Base-by-base conservation (phyloP, 2,329 filamentous ascomycete species). In the Endocalyx cinctus region DNA sequence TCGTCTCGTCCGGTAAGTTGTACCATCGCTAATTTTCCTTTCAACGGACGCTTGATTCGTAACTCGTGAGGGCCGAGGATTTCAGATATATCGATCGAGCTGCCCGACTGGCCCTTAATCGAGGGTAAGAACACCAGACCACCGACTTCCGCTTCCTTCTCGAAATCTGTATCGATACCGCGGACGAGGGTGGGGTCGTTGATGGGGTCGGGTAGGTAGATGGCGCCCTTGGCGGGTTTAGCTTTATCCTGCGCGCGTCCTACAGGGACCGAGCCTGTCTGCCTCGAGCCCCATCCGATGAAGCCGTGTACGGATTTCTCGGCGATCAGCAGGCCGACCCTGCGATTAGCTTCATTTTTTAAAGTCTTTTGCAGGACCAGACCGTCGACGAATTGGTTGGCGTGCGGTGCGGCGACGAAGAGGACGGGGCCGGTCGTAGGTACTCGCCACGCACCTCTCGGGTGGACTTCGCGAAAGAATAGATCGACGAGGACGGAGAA, bases 391-490 rank as follows among this genome's bases (percentile, higher is more conserved):
- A 98, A 98, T 82, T 95, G 55, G 38, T 98, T 98, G 39, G 90
- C 90, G 70, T 98, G 92, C 46, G 92, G 92, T 34, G 90, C 92
- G 27, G 89, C 92, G 47, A 98, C 92, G 54, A 98, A 92, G 39
- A 98, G 86, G 43, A 98, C 78, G 1, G 92, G 89, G 0, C 89
- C 92, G 43, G 79, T 76, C 52, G 84, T 80, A 27, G 92, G 92
- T 27, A 98, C 85, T 62, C 89, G 90, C 88, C 92, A 98, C 43
- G 89, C 87, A 47, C 88, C 88, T 45, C 92, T 78, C 10, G 92
- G 92, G 58, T 97, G 89, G 12, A 98, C 87, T 64, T 98, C 92
- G 48, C 92, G 83, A 70, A 98, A 98, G 77, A 98, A 98, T 47
- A 96, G 79, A 62, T 98, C 92, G 46, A 94, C 81, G 33, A 97